These are phyloP conservation scores for Cryptococcus jaspeensis DNA, from an alignment of 1,284 basidiomycete genomes.

Conservation along the genomic window DNA sequence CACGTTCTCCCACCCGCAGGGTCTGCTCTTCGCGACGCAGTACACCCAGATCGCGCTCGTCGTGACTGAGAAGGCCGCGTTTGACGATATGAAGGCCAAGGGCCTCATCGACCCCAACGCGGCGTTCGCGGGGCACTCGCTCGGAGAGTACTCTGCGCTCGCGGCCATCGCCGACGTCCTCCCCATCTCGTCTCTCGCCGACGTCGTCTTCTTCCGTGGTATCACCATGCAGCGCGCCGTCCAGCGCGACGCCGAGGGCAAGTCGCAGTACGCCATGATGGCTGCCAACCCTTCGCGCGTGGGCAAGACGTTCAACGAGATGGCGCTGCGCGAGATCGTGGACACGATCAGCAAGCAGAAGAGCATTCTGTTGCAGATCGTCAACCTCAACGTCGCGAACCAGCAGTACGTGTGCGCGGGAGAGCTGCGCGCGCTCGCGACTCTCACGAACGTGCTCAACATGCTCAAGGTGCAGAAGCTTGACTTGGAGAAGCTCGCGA, in stretches of 20 bases:
- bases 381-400: slow-evolving; percentile 85
- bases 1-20: slow-evolving; percentile 94
- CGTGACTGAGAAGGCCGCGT: slow-evolving; percentile 95
- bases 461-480: slow-evolving; percentile 96
- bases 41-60: slow-evolving; percentile 98
- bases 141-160: slow-evolving; percentile 96
- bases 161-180: slow-evolving; percentile 96
- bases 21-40: slow-evolving; percentile 94
- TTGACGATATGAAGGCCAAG: slow-evolving; percentile 95
- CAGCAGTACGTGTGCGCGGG: slow-evolving; percentile 95
- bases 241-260: slow-evolving; percentile 85
- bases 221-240: slow-evolving; percentile 99
- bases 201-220: slow-evolving; percentile 98
- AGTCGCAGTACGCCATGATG: slow-evolving; percentile 98
- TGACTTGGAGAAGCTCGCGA: slow-evolving; percentile 80
- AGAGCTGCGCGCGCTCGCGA: slow-evolving; percentile 88
- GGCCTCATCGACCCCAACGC: slow-evolving; percentile 90
- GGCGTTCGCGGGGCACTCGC: slow-evolving; percentile 94
- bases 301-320: slow-evolving; percentile 87
- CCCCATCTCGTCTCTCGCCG: slow-evolving; percentile 91
- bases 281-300: slow-evolving; percentile 96
- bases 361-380: slow-evolving; percentile 84
- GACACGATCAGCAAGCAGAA: slow-evolving; percentile 79
- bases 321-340: slow-evolving; percentile 88
- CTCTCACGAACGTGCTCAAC: slow-evolving; percentile 93